phyloP scores from a whole-genome alignment of 2,329 filamentous ascomycete species.

The Coleophoma cylindrospora region DNA sequence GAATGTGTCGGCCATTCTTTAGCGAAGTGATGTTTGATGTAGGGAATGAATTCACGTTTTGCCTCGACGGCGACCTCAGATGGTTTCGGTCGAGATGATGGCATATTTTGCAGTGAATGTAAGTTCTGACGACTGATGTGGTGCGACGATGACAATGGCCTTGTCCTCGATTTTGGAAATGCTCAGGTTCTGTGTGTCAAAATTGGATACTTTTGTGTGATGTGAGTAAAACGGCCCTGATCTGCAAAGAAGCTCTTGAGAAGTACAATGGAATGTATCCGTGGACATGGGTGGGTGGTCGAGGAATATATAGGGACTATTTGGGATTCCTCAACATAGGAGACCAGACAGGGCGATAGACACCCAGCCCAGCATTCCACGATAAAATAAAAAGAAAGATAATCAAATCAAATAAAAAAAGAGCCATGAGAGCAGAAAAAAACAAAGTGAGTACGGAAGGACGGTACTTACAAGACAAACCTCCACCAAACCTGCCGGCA shows the following conservation, averaged over 20 bases:
- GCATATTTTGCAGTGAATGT: constrained; percentile 36
- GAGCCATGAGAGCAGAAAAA: not conserved
- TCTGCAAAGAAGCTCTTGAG: not conserved
- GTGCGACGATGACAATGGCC: no score
- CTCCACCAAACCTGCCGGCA: no score
- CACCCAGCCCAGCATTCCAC: not conserved
- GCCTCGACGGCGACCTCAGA: constrained; percentile 69
- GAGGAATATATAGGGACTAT: not conserved
- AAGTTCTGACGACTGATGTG: not conserved
- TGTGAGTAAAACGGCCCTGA: not conserved
- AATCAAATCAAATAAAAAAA: not conserved
- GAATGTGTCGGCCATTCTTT: constrained; percentile 53
- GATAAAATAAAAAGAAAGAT: not conserved
- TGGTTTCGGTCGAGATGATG: constrained; percentile 54
- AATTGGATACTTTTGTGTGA: no score
- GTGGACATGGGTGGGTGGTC: not conserved
- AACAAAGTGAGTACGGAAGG: no score
- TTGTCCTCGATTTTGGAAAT: no score
- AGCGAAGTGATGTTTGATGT: constrained; percentile 52
- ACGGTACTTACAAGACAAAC: no score
- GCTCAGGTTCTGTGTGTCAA: no score
- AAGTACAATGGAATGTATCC: not conserved
- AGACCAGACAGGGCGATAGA: not conserved
- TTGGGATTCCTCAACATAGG: no score
- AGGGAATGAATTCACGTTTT: constrained; percentile 65